These are phyloP conservation scores for Sorghum bicolor DNA, from an alignment of 176 grass and related monocot species.

Conservation along the genomic window Sorghum_bicolor_NCBIv3 NC_012870.2:69030501-69031000, in stretches of 20 bases:
- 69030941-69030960: constrained; percentile 60
- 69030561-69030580: constrained; percentile 71
- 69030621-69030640: constrained; percentile 90
- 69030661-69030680: constrained; percentile 62
- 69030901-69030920: constrained; percentile 79
- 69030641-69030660: constrained; percentile 78
- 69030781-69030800: constrained; percentile 88
- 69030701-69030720: constrained; percentile 35
- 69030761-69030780: constrained; percentile 46
- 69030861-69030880: constrained; percentile 90
- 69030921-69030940: constrained; percentile 60
- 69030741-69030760: constrained; percentile 48
- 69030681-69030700: constrained; percentile 46
- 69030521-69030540: constrained; percentile 50
- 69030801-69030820: constrained; percentile 59
- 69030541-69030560: constrained; percentile 58
- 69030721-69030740: constrained; percentile 40
- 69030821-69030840: constrained; percentile 59
- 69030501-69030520: not conserved
- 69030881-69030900: constrained; percentile 58
- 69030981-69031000: constrained; percentile 62
- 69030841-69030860: constrained; percentile 48
- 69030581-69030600: constrained; percentile 51
- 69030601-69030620: constrained; percentile 66
- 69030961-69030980: constrained; percentile 57